A percentile compares a stretch with the other conserved stretches of the same genome.
phyloP scores from a whole-genome alignment of 768 basidiomycete genomes.

The Mycena kentingensis region DNA sequence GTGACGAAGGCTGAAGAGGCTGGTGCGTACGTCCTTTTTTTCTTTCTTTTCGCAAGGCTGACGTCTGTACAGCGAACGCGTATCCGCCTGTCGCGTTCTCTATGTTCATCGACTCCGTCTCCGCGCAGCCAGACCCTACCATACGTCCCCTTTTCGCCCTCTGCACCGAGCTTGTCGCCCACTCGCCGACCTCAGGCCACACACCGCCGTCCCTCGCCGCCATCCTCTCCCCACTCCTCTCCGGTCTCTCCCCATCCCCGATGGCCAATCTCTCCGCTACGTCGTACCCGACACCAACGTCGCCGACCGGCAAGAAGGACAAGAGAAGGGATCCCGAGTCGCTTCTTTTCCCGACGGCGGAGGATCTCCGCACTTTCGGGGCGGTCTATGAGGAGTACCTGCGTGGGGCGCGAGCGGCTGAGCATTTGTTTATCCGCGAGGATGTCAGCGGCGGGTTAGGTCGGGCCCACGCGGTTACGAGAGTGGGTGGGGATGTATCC shows the following conservation, averaged over 20 bases:
- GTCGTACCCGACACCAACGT: not conserved
- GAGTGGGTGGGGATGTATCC: slow-evolving; percentile 18
- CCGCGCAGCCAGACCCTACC: slow-evolving; percentile 68
- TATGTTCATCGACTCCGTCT: slow-evolving; percentile 64
- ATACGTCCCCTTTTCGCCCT: slow-evolving; percentile 77
- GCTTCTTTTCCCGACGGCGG: slow-evolving; percentile 24
- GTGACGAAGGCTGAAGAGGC: slow-evolving; percentile 78
- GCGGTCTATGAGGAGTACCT: slow-evolving; percentile 72
- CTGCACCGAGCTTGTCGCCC: slow-evolving; percentile 77
- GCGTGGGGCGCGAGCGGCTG: slow-evolving; percentile 81
- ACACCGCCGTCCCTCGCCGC: slow-evolving; percentile 89
- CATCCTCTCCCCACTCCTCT: slow-evolving; percentile 59
- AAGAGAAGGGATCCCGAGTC: slow-evolving; percentile 6
- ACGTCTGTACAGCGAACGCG: slow-evolving; percentile 44
- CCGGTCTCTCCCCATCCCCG: slow-evolving; percentile 4
- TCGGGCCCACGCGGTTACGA: slow-evolving; percentile 11
- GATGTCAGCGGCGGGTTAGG: slow-evolving; percentile 40
- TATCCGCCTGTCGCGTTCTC: slow-evolving; percentile 77
- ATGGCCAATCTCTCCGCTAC: not conserved
- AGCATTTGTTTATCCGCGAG: slow-evolving; percentile 90
- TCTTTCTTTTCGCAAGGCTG: not conserved
- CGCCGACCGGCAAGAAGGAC: not conserved
- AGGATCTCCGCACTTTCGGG: slow-evolving; percentile 39
- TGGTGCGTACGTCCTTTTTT: slow-evolving; percentile 52
- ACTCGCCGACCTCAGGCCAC: slow-evolving; percentile 83